A percentile compares a stretch with the other conserved stretches of the same genome.
These are phyloP conservation scores for Cercospora sp. DNA, from an alignment of 2,329 filamentous ascomycete species.

Conservation along the genomic window DNA sequence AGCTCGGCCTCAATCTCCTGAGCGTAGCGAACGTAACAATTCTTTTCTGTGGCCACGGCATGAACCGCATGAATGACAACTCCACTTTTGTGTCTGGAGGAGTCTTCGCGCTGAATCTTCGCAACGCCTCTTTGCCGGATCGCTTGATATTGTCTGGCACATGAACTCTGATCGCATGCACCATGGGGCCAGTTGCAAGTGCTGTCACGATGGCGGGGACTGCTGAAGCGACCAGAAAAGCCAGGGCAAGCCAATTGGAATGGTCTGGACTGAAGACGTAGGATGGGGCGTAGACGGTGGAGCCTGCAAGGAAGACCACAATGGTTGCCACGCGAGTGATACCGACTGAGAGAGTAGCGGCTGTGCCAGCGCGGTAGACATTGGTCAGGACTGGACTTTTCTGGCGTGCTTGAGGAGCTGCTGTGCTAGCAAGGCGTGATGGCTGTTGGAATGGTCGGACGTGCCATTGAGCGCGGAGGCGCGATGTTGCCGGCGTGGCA, in stretches of 20 bases:
- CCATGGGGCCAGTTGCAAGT: slow-evolving; percentile 68
- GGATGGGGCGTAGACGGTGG: slow-evolving; percentile 59
- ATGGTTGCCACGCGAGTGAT: slow-evolving; percentile 70
- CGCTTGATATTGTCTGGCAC: slow-evolving; percentile 65
- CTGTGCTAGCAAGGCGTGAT: slow-evolving; percentile 4
- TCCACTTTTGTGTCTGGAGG: slow-evolving; percentile 45
- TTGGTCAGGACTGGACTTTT: slow-evolving; percentile 59
- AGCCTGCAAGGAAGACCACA: slow-evolving; percentile 66
- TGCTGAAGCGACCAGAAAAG: slow-evolving; percentile 55
- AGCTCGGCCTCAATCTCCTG: slow-evolving; percentile 26
- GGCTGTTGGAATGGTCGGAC: not conserved
- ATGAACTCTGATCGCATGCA: slow-evolving; percentile 69
- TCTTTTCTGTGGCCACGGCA: slow-evolving; percentile 41
- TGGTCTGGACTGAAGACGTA: slow-evolving; percentile 50
- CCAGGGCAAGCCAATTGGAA: slow-evolving; percentile 45
- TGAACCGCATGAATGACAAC: slow-evolving; percentile 44
- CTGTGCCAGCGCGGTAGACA: slow-evolving; percentile 72
- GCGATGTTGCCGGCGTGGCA: not conserved
- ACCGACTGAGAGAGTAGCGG: slow-evolving; percentile 66
- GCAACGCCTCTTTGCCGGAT: slow-evolving; percentile 56
- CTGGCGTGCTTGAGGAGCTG: not conserved
- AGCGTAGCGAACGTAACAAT: slow-evolving; percentile 31
- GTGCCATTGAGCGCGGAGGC: not conserved
- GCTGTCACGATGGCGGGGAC: slow-evolving; percentile 65
- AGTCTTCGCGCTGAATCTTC: slow-evolving; percentile 46